phyloP scores from a whole-genome alignment of 495 filamentous ascomycete genomes.

The Monascus purpureus region DNA sequence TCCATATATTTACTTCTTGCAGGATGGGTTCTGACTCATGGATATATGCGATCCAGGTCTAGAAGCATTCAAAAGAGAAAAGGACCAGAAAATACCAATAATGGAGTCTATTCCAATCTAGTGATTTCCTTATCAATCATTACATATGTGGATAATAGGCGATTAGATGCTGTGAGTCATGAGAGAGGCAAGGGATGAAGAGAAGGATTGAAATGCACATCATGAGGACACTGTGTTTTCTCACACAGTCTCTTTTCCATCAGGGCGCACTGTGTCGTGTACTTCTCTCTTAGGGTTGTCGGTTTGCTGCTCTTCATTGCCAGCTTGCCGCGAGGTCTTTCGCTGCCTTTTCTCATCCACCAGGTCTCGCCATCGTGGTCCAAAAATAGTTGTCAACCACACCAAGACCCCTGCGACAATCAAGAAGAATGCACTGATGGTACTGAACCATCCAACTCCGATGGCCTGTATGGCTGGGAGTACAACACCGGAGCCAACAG shows the following conservation, averaged over 20 bases:
- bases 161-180: too few species aligned
- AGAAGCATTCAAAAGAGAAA: too few species aligned
- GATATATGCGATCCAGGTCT: too few species aligned
- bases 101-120: too few species aligned
- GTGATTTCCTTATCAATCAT: too few species aligned
- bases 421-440: constrained; percentile 40
- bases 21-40: too few species aligned
- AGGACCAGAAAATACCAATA: too few species aligned
- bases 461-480: constrained; percentile 43
- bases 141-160: too few species aligned
- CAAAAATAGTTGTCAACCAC: constrained; percentile 32
- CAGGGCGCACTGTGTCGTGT: too few species aligned
- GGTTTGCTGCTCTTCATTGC: background rate
- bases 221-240: background rate
- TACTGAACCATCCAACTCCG: constrained; percentile 29
- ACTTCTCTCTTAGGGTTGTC: too few species aligned
- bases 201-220: constrained; percentile 5
- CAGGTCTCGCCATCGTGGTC: constrained; percentile 35
- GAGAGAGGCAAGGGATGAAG: background rate
- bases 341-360: constrained; percentile 25
- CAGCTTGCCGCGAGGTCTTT: background rate
- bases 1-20: too few species aligned
- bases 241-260: background rate
- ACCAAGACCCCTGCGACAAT: constrained; percentile 23
- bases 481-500: constrained; percentile 48